A percentile compares a stretch with the other conserved stretches of the same genome.
Evolutionary conservation across 129 eudicot genomes (phyloP).

Genomic region (Oenanthe sinensis): DNA sequence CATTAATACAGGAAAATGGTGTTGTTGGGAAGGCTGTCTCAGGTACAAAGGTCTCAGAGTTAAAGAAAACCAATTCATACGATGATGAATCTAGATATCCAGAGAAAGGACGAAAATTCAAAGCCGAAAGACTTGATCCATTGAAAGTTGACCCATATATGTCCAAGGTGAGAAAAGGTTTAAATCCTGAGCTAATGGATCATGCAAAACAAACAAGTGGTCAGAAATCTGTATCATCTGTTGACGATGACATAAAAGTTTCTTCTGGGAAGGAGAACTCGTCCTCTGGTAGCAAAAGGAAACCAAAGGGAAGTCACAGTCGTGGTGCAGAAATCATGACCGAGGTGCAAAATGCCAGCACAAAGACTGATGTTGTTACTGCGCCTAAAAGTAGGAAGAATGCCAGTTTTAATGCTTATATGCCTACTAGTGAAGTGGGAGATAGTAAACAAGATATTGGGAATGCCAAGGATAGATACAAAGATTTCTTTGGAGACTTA

Average conservation of each 20-base stretch:
- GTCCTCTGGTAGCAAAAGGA: constrained; percentile 50
- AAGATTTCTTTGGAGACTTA: constrained; percentile 76
- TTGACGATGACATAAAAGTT: constrained; percentile 35
- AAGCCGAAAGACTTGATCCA: constrained; percentile 22
- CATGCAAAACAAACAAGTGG: constrained; percentile 27
- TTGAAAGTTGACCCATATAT: constrained; percentile 33
- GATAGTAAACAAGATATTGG: constrained; percentile 30
- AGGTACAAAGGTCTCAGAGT: constrained; percentile 19
- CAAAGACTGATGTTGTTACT: constrained; percentile 29
- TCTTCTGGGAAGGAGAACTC: constrained; percentile 31
- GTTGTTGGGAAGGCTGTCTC: constrained; percentile 35
- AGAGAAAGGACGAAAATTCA: constrained; percentile 13
- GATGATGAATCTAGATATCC: constrained; percentile 19
- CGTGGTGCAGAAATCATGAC: constrained; percentile 21
- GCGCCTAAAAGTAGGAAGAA: constrained; percentile 36
- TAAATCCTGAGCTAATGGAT: constrained; percentile 21
- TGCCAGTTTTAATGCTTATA: constrained; percentile 8
- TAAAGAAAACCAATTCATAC: constrained; percentile 18
- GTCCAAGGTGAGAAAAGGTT: constrained; percentile 29
- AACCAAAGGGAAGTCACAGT: constrained; percentile 40
- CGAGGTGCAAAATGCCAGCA: constrained; percentile 23
- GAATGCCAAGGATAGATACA: constrained; percentile 47
- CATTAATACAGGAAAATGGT: constrained; percentile 21
- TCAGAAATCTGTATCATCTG: constrained; percentile 34
- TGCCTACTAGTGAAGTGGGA: constrained; percentile 31